These are phyloP conservation scores for Cercophora sp. DNA, from an alignment of 495 filamentous ascomycete species.

Conservation along the genomic window DNA sequence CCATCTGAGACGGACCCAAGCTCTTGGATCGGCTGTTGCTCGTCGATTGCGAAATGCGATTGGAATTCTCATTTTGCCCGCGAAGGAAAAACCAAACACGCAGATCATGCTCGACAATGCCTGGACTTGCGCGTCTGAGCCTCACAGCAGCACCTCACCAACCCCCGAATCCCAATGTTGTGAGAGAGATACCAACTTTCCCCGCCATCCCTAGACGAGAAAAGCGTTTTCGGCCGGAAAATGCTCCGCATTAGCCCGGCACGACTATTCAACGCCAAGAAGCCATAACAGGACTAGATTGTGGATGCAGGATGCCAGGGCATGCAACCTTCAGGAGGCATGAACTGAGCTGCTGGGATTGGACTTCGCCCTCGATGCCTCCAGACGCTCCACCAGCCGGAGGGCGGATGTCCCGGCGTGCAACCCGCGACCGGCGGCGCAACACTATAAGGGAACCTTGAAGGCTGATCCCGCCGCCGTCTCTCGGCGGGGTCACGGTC, in stretches of 20 bases:
- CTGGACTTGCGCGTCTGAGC: too few relatives aligned
- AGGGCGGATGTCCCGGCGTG: not conserved
- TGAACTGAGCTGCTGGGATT: not conserved
- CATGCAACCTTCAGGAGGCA: constrained; percentile 1
- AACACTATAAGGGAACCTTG: not conserved
- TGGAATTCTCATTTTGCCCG: not conserved
- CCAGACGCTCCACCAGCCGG: too few relatives aligned
- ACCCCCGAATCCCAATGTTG: too few relatives aligned
- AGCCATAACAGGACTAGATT: not conserved
- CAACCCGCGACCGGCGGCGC: not conserved
- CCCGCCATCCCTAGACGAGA: not conserved
- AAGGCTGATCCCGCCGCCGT: not conserved
- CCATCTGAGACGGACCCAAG: constrained; percentile 6
- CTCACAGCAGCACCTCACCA: too few relatives aligned
- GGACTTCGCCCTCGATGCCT: not conserved
- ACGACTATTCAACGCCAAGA: constrained; percentile 4
- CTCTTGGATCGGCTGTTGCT: not conserved
- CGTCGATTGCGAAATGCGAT: not conserved
- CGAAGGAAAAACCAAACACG: not conserved
- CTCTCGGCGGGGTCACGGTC: not conserved
- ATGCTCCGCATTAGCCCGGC: not conserved
- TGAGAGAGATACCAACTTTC: not conserved
- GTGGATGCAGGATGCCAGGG: not conserved
- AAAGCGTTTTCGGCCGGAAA: not conserved
- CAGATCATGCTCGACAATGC: too few relatives aligned